Evolutionary conservation across 106 monocot species (phyloP), one percentile per base, ranked within the genome.

Genomic region (Apostasia shenzhenica): DNA sequence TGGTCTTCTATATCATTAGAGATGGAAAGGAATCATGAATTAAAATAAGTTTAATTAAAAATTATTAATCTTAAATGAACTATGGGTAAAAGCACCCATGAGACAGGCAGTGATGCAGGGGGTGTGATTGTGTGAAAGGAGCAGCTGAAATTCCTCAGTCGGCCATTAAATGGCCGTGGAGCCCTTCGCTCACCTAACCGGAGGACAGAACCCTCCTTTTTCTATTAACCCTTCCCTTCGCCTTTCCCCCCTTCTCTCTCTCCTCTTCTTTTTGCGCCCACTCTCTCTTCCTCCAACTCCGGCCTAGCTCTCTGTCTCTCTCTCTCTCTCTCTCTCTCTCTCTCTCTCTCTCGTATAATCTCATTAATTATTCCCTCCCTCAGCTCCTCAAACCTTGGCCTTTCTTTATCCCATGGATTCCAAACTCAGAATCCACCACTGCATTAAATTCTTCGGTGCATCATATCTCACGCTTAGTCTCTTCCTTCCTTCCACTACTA

Each of bases 111-210:
- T 26, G 26, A 26, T 26, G 26, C 26, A 26, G 26, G 26, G 26
- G 26, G 26, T 26, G 26, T 26, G 26, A 26, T 26, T 26, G 26
- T 26, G 26, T 26, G 40, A 37, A 69, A 51, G 41, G 51, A 14
- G 0, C 14, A 5, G 1, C 41, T 2, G 10, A 3, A 54, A 41
- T 3, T 45, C 45, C 11, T 45, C 11, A 42, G 63, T 63, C 63
- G 63, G 63, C 63, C 63, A 63, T 63, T 63, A 6, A 63, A 63
- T 45, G 43, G 45, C 1, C 46, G 63, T 63, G 63, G 63, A 26
- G 40, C 68, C 68, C 8, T 55, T 68, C 26, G 2, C 37, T 68
- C 51, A 51, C 51, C 52, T 68, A 68, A 54, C 58, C 12, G 26
- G 13, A 37, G 12, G 70, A 45, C n/a, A 45, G 43, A 14, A 26